These are phyloP conservation scores for Trypanosoma vivax DNA, from an alignment of 208 protist species.

Conservation along the genomic window DNA sequence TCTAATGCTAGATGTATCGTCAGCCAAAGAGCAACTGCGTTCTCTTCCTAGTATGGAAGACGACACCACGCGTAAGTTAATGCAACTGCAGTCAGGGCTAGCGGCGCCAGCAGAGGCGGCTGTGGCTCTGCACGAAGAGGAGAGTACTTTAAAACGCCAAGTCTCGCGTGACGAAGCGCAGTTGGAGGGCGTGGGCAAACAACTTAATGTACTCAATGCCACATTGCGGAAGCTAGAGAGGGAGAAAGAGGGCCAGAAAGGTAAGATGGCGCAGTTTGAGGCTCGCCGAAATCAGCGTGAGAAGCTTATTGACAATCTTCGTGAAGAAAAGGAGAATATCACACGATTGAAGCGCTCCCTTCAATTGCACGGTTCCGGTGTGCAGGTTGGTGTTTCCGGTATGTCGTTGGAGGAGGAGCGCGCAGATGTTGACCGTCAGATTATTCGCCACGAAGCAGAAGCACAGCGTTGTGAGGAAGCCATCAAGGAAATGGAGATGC, in stretches of 20 bases:
- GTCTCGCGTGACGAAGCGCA: slow-evolving; percentile 42
- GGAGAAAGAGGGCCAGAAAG: slow-evolving; percentile 45
- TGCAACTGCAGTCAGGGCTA: slow-evolving; percentile 50
- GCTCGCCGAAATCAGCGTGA: slow-evolving; percentile 22
- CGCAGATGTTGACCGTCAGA: slow-evolving; percentile 47
- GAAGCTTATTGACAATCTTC: slow-evolving; percentile 41
- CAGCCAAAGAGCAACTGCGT: slow-evolving; percentile 45
- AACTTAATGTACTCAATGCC: slow-evolving; percentile 42
- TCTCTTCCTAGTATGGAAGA: slow-evolving; percentile 45
- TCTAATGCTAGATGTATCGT: slow-evolving; percentile 14
- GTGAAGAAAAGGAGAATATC: slow-evolving; percentile 36
- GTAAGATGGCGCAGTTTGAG: slow-evolving; percentile 37
- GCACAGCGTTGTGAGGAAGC: slow-evolving; percentile 40
- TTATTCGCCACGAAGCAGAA: slow-evolving; percentile 42
- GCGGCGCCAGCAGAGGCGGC: slow-evolving; percentile 42
- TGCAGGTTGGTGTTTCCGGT: slow-evolving; percentile 68
- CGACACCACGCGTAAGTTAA: slow-evolving; percentile 40
- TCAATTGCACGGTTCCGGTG: slow-evolving; percentile 67
- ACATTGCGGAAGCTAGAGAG: slow-evolving; percentile 50
- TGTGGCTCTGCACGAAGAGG: slow-evolving; percentile 58
- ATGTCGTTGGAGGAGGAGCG: slow-evolving; percentile 77
- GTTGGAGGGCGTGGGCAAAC: slow-evolving; percentile 26
- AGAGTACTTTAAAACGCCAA: slow-evolving; percentile 48
- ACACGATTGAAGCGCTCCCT: slow-evolving; percentile 62
- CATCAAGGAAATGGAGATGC: slow-evolving; percentile 32